Conservation (phyloP, 2,329 filamentous ascomycete species). For the Fusarium lyarnte region DNA sequence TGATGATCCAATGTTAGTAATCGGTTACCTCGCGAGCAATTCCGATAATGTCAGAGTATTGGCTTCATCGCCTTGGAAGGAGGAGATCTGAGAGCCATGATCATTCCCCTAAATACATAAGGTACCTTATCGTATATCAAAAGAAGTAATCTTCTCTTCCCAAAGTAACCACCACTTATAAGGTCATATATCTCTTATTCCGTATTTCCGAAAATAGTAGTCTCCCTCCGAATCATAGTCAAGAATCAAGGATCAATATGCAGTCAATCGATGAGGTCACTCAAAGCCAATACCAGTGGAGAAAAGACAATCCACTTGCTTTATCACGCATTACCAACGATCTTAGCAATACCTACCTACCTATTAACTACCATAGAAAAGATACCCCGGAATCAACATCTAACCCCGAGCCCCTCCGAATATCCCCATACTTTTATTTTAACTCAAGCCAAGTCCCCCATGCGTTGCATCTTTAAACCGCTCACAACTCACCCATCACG, state of each 20-base stretch:
- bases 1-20: too few species aligned
- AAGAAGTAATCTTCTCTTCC: neutral
- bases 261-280: slow-evolving; percentile 13
- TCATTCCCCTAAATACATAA: neutral
- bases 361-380: neutral
- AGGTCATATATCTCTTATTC: neutral
- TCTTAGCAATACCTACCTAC: slow-evolving; percentile 2
- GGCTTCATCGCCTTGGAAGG: too few species aligned
- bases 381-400: slow-evolving; percentile 1
- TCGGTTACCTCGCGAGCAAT: neutral
- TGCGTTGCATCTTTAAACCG: slow-evolving; percentile 9
- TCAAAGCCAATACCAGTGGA: slow-evolving; percentile 5
- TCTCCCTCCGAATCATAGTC: neutral
- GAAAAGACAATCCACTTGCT: slow-evolving; percentile 26
- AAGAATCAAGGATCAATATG: neutral
- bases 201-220: neutral
- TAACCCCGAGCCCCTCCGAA: slow-evolving; percentile 1
- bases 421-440: slow-evolving; percentile 8
- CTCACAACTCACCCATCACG: slow-evolving; percentile 4
- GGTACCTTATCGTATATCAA: neutral
- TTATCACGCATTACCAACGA: slow-evolving; percentile 35
- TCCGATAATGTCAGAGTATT: neutral
- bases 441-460: neutral
- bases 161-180: neutral
- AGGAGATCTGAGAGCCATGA: neutral